phyloP scores from a whole-genome alignment of 345 rosid species.

The Luvunga scandens region DNA sequence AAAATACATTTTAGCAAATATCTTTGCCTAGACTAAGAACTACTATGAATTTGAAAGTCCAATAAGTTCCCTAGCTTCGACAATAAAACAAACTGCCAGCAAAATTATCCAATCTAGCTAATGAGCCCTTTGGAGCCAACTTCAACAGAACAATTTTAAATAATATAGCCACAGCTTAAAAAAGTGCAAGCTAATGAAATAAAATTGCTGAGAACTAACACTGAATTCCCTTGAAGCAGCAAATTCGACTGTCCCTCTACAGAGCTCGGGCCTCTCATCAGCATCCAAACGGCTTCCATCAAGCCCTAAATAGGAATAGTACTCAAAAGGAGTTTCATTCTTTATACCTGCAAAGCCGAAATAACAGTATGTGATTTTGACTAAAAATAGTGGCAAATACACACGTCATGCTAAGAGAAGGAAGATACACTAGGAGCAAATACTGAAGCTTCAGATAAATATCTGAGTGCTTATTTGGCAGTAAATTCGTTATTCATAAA shows the following conservation, averaged over 20 bases:
- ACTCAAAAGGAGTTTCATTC: conserved; percentile 52
- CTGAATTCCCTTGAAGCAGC: conserved; percentile 81
- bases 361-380: not conserved
- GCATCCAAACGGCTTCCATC: conserved; percentile 62
- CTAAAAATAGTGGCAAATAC: not conserved
- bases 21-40: not conserved
- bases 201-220: conserved; percentile 43
- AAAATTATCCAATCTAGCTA: not conserved
- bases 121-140: not conserved
- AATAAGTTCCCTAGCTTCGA: not conserved
- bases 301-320: conserved; percentile 51
- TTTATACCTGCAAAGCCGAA: not conserved
- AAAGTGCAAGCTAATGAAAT: not conserved
- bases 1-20: not conserved
- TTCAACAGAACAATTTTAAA: not conserved
- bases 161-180: not conserved
- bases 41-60: not conserved
- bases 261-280: conserved; percentile 60
- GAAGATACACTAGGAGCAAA: not conserved
- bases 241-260: conserved; percentile 63
- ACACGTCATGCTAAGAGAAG: not conserved
- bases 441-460: not conserved
- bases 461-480: not conserved
- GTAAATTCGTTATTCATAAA: not conserved
- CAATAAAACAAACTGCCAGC: not conserved